Base-by-base conservation (phyloP, 2,329 filamentous ascomycete genomes). In the Colletotrichum sojae region DNA sequence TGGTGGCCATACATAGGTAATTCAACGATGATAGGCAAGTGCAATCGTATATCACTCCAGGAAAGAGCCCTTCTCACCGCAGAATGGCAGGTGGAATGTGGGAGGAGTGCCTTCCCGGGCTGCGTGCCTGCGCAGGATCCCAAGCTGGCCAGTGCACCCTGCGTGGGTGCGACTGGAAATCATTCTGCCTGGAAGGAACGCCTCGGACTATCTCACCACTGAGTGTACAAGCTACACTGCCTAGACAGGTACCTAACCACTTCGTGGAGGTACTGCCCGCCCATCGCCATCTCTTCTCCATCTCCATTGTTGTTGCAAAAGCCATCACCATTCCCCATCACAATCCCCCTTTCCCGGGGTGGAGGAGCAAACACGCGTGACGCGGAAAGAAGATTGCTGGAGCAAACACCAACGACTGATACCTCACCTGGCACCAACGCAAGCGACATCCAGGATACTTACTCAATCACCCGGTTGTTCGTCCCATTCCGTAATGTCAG, bases 81-180 rank as follows among this genome's bases (percentile, higher is more conserved):
- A 45, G 56, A 59, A 59, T 36, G 31, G 31, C 31, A 36, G 56
- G 56, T 59, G 56, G 56, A 45, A 49, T 25, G 40, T 36, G 16
- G 40, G 40, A 43, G 40, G 40, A 43, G 40, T n/a, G 10, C 13
- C 12, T 43, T 43, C 40, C 40, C 40, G 40, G 16, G 10, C 16
- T 43, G 40, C 43, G 13, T 8, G 43, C 13, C n/a, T 40, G 39
- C 13, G 4, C 3, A n/a, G 40, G 40, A 43, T 43, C 40, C 6
- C 45, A n/a, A 10, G 18, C 6, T 48, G 45, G 45, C 18, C 45
- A 48, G 45, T 48, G 45, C 45, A 9, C 45, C 45, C 45, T 5
- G 45, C 18, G 31, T 3, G 12, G 22, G 6, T 25, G 45, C 20
- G 48, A 20, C 48, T 20, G 12, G n/a, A 20, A 22, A 51, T 51